Percentiles rank a stretch among this genome's conserved stretches.
These are phyloP conservation scores for Cyathus olla DNA, from an alignment of 1,284 basidiomycete genomes.

Conservation along the genomic window DNA sequence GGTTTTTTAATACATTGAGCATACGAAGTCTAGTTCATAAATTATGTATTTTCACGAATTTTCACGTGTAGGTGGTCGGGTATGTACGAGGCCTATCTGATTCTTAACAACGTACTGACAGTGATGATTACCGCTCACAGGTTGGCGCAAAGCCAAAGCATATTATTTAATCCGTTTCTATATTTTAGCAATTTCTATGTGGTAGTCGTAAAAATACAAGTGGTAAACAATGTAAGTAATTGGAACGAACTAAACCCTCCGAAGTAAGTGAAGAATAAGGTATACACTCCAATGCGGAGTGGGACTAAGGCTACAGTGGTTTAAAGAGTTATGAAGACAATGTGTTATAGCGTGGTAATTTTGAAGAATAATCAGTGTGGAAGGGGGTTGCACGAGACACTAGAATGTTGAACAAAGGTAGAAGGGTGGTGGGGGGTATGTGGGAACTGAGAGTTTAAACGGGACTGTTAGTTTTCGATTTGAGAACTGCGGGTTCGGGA, in stretches of 20 bases:
- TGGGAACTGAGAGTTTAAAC: background rate
- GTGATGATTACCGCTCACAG: too few species aligned
- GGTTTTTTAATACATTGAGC: too few species aligned
- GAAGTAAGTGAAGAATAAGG: background rate
- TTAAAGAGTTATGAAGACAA: background rate
- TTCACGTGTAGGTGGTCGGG: too few species aligned
- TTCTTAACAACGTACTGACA: too few species aligned
- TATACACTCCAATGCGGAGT: background rate
- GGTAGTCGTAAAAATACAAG: background rate
- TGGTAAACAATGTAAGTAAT: background rate
- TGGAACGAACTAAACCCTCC: background rate
- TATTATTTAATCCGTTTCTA: too few species aligned
- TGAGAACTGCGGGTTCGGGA: background rate
- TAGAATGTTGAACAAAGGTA: background rate
- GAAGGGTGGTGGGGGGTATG: background rate
- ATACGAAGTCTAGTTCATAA: too few species aligned
- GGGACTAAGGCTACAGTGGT: slow-evolving; percentile 1
- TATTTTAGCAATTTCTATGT: too few species aligned
- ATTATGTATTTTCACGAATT: too few species aligned
- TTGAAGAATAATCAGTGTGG: background rate
- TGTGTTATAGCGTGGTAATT: background rate
- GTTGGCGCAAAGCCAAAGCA: too few species aligned
- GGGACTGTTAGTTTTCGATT: background rate
- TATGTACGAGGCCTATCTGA: too few species aligned
- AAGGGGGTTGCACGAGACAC: background rate